A percentile compares a stretch with the other conserved stretches of the same genome.
Conservation (phyloP, 768 basidiomycete species). For the Xerocomellus dryophilus region DNA sequence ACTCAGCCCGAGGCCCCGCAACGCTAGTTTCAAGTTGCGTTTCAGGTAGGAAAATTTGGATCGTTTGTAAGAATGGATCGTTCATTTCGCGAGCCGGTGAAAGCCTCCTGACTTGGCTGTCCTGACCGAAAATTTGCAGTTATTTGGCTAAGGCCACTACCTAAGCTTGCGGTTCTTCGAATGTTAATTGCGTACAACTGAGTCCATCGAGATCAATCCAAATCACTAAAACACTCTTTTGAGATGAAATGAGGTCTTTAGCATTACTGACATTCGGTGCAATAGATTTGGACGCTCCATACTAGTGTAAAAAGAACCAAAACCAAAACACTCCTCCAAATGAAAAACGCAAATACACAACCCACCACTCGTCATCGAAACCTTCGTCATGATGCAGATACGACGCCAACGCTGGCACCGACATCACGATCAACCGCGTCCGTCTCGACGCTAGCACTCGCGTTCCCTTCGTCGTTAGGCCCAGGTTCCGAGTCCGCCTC, state of each 20-base stretch:
- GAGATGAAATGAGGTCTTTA: neutral
- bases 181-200: no score
- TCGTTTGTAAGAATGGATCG: neutral
- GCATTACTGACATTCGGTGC: no score
- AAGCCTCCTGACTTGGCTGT: no score
- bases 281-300: neutral
- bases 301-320: neutral
- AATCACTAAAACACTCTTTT: no score
- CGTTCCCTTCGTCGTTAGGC: neutral
- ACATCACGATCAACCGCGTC: neutral
- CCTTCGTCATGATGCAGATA: conserved; percentile 8
- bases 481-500: neutral
- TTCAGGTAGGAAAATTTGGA: conserved; percentile 12
- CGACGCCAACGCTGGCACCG: neutral
- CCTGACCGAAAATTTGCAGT: neutral
- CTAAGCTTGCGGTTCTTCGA: no score
- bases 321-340: neutral
- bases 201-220: no score
- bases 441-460: neutral
- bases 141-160: neutral
- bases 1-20: neutral
- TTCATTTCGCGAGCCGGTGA: neutral
- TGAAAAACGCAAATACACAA: neutral
- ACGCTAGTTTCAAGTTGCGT: neutral
- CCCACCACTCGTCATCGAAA: neutral